A percentile compares a stretch with the other conserved stretches of the same genome.
Conservation (phyloP, 768 basidiomycete species). For the Pisolithus microcarpus region DNA sequence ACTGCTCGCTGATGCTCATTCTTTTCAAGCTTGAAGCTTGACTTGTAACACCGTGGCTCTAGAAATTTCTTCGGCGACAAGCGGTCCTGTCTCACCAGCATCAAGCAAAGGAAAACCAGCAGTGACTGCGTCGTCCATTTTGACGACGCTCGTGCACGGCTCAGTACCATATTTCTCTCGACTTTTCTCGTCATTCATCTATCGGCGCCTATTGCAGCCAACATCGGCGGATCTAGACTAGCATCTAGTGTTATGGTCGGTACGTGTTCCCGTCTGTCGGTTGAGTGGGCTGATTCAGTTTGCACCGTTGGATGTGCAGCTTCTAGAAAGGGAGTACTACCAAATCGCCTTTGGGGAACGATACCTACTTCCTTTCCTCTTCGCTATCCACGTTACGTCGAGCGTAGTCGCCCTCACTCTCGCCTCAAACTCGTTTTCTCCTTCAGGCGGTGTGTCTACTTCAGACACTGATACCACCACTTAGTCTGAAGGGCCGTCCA, state of each 20-base stretch:
- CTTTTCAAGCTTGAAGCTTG: too few relatives aligned
- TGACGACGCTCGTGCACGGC: constrained; percentile 58
- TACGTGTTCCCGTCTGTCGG: constrained; percentile 2
- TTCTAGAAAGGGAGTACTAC: constrained; percentile 82
- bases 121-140: constrained; percentile 11
- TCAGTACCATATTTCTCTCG: constrained; percentile 70
- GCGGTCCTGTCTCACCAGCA: too few relatives aligned
- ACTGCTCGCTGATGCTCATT: not conserved
- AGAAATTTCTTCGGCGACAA: too few relatives aligned
- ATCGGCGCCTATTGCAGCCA: constrained; percentile 65
- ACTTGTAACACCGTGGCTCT: too few relatives aligned
- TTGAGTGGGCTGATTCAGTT: not conserved
- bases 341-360: constrained; percentile 65
- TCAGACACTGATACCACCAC: not conserved
- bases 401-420: not conserved
- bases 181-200: constrained; percentile 71
- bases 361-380: constrained; percentile 58
- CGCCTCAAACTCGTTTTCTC: not conserved
- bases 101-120: not conserved
- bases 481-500: not conserved
- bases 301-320: constrained; percentile 30
- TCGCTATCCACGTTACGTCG: constrained; percentile 24
- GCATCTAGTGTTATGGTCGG: constrained; percentile 74
- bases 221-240: constrained; percentile 57
- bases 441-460: not conserved